Evolutionary conservation across 176 grass and related monocot species (phyloP).

Genomic region (Carex littledalei): DNA sequence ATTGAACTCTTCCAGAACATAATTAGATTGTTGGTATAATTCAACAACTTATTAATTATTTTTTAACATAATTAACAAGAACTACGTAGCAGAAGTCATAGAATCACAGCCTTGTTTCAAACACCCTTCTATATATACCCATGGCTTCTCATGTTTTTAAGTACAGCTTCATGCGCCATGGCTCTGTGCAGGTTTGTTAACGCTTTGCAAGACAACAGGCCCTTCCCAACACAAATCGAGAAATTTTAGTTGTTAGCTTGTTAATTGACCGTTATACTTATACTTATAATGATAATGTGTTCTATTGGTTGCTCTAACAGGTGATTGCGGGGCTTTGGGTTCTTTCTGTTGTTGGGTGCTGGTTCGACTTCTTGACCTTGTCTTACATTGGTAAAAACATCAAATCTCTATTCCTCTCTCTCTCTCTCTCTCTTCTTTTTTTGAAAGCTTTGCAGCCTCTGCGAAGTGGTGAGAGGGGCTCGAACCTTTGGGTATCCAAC

Average conservation of each 20-base stretch:
- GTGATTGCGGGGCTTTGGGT: slow-evolving; percentile 63
- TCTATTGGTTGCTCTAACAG: slow-evolving; percentile 24
- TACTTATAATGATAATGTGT: slow-evolving; percentile 4
- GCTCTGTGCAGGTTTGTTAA: not conserved
- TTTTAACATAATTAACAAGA: not conserved
- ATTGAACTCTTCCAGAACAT: not conserved
- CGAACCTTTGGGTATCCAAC: too few relatives aligned
- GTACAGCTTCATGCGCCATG: not conserved
- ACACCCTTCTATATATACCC: not conserved
- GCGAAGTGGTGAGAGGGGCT: too few relatives aligned
- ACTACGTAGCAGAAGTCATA: not conserved
- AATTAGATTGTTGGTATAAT: not conserved
- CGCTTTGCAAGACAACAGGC: not conserved
- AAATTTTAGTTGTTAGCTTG: not conserved
- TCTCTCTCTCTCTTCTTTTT: not conserved
- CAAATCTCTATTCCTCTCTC: not conserved
- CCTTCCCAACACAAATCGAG: not conserved
- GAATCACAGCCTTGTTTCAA: not conserved
- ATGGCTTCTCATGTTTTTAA: not conserved
- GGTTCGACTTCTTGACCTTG: slow-evolving; percentile 58
- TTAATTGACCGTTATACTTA: not conserved
- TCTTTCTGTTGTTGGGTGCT: slow-evolving; percentile 61
- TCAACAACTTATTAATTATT: not conserved
- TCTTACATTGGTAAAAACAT: slow-evolving; percentile 56
- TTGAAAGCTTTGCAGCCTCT: too few relatives aligned